Conservation (phyloP, 2,329 filamentous ascomycete species). For the Didymella glomerata region DNA sequence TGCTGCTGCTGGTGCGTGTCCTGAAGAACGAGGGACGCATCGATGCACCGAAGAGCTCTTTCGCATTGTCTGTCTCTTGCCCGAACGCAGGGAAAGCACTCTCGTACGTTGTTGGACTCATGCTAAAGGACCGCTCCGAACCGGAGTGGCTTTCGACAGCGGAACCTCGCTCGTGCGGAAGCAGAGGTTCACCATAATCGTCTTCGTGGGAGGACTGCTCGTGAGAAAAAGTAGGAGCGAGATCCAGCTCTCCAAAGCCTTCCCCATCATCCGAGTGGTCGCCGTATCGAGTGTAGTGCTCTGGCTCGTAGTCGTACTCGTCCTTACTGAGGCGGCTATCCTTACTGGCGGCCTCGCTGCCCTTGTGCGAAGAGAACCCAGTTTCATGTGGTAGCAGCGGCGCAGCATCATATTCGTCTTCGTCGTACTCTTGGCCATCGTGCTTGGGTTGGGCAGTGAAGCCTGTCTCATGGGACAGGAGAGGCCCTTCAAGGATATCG, state of each 20-base stretch:
- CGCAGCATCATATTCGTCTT: slow-evolving; percentile 37
- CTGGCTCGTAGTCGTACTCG: slow-evolving; percentile 19
- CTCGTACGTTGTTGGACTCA: slow-evolving; percentile 15
- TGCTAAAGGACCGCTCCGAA: slow-evolving; percentile 26
- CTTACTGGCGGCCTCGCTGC: slow-evolving; percentile 26
- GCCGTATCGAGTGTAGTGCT: slow-evolving; percentile 23
- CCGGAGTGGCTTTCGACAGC: slow-evolving; percentile 24
- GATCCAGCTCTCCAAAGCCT: slow-evolving; percentile 11
- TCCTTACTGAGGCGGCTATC: slow-evolving; percentile 25
- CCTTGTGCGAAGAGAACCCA: slow-evolving; percentile 26
- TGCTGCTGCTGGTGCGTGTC: slow-evolving; percentile 32
- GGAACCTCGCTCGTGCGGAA: slow-evolving; percentile 35
- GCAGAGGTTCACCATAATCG: slow-evolving; percentile 29
- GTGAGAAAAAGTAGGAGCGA: slow-evolving; percentile 23
- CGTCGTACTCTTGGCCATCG: slow-evolving; percentile 20
- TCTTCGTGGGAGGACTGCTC: slow-evolving; percentile 10
- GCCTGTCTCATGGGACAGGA: slow-evolving; percentile 36
- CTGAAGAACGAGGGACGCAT: slow-evolving; percentile 29
- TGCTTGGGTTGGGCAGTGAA: slow-evolving; percentile 1
- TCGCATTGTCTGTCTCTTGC: slow-evolving; percentile 22
- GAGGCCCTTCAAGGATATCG: slow-evolving; percentile 24
- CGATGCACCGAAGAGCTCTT: slow-evolving; percentile 22
- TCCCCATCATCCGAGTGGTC: slow-evolving; percentile 17
- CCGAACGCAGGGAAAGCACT: slow-evolving; percentile 21
- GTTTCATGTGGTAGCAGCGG: slow-evolving; percentile 53